Conservation (phyloP, 1,284 basidiomycete genomes). For the Tremellales sp. region DNA sequence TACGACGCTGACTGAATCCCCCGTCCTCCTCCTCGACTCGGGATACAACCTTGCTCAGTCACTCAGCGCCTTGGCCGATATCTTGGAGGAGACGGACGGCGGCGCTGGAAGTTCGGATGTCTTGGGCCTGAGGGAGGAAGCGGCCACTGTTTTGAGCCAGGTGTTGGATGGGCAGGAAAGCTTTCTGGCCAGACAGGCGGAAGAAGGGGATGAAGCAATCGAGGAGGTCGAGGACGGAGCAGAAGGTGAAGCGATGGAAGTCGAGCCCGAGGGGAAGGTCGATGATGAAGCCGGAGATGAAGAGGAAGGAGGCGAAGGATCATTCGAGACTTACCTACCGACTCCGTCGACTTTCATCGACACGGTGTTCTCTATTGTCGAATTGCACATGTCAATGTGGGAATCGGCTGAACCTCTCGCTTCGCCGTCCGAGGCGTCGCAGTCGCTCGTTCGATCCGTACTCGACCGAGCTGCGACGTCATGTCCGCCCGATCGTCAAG, state of each 20-base stretch:
- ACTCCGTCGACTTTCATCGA: slow-evolving; percentile 42
- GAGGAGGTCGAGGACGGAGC: slow-evolving; percentile 13
- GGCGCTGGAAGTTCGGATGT: slow-evolving; percentile 14
- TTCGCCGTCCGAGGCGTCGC: slow-evolving; percentile 30
- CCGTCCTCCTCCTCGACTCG: slow-evolving; percentile 39
- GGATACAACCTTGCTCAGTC: slow-evolving; percentile 46
- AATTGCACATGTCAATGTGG: slow-evolving; percentile 37
- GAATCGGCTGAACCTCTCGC: slow-evolving; percentile 21
- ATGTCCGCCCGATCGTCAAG: slow-evolving; percentile 27
- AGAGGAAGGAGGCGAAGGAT: slow-evolving; percentile 17
- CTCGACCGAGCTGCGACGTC: slow-evolving; percentile 26
- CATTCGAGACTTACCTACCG: slow-evolving; percentile 37
- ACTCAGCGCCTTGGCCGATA: slow-evolving; percentile 33
- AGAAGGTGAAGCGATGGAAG: slow-evolving; percentile 50
- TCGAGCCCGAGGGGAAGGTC: slow-evolving; percentile 8
- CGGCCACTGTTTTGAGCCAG: slow-evolving; percentile 26
- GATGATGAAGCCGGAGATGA: slow-evolving; percentile 10
- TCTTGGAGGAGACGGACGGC: slow-evolving; percentile 37
- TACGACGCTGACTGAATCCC: slow-evolving; percentile 22
- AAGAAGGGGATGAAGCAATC: slow-evolving; percentile 9
- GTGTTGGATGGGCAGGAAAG: slow-evolving; percentile 37
- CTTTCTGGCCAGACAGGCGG: slow-evolving; percentile 18
- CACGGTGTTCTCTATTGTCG: slow-evolving; percentile 31
- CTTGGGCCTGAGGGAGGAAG: slow-evolving; percentile 27
- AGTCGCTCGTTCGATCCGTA: slow-evolving; percentile 26